A percentile compares a stretch with the other conserved stretches of the same genome.
These are phyloP conservation scores for Croton laevigatus DNA, from an alignment of 441 rosid genomes.

Conservation along the genomic window DNA sequence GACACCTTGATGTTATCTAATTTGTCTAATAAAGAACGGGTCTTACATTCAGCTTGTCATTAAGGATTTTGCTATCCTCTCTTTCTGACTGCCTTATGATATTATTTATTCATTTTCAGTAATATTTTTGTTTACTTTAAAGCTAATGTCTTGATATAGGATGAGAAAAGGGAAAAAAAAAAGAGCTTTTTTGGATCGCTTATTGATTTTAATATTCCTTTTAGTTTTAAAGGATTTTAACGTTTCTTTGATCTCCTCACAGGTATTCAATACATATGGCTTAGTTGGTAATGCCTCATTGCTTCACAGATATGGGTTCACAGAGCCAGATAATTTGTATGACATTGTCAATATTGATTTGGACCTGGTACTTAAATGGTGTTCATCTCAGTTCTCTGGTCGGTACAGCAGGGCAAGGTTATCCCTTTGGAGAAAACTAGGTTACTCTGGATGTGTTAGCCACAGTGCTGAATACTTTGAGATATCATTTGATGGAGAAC, in stretches of 20 bases:
- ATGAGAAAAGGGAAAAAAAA: too few species aligned
- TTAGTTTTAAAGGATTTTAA: too few species aligned
- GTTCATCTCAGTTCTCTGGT: constrained; percentile 52
- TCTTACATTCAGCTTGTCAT: background rate
- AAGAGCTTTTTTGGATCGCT: background rate
- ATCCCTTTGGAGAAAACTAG: constrained; percentile 67
- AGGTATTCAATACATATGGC: constrained; percentile 92
- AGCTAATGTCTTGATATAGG: background rate
- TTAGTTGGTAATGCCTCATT: constrained; percentile 82
- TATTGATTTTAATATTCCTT: too few species aligned
- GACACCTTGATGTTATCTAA: background rate
- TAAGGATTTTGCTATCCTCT: background rate
- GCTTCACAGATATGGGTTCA: constrained; percentile 91
- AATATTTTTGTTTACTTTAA: background rate
- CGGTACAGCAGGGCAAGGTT: constrained; percentile 65
- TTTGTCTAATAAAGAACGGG: background rate
- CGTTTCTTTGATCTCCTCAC: constrained; percentile 4
- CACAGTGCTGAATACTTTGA: constrained; percentile 76
- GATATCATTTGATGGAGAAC: constrained; percentile 65
- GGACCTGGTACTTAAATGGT: constrained; percentile 69
- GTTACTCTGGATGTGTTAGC: constrained; percentile 58
- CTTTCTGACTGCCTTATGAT: background rate
- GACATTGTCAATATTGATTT: constrained; percentile 83
- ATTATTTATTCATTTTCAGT: background rate
- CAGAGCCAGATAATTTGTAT: constrained; percentile 64